phyloP scores from a whole-genome alignment of 208 protist species.

The Wallacemonas sp. region DNA sequence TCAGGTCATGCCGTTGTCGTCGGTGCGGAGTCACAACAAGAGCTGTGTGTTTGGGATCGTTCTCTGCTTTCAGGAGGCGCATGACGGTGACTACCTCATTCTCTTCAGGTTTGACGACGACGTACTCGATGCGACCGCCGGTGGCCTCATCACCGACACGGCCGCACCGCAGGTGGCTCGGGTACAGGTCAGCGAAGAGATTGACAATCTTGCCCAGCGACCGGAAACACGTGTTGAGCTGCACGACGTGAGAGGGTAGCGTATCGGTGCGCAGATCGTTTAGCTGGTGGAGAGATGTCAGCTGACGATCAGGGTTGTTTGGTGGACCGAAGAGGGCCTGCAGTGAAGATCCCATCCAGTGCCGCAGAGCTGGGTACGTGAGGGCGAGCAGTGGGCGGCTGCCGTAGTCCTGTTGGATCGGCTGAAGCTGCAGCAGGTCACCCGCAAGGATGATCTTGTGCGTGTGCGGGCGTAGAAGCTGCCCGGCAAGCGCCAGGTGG shows the following conservation, averaged over 20 bases:
- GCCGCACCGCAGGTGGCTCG: not conserved
- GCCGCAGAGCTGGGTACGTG: not conserved
- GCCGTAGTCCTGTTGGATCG: slow-evolving; percentile 4
- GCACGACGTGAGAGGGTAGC: slow-evolving; percentile 5
- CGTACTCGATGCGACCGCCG: not conserved
- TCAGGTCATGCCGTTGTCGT: not conserved
- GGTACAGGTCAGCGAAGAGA: not conserved
- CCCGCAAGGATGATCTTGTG: slow-evolving; percentile 18
- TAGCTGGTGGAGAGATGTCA: not conserved
- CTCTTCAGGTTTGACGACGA: not conserved
- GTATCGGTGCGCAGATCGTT: not conserved
- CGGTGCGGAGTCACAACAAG: slow-evolving; percentile 14
- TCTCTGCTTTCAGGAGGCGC: not conserved
- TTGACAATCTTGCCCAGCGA: slow-evolving; percentile 1
- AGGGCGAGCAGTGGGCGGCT: not conserved
- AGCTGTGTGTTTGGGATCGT: not conserved
- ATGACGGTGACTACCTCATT: not conserved
- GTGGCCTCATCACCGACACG: not conserved
- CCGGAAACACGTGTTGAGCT: slow-evolving; percentile 13
- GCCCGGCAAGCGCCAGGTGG: not conserved
- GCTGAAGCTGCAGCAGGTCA: slow-evolving; percentile 18
- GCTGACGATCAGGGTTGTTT: not conserved
- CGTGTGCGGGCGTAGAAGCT: slow-evolving; percentile 2
- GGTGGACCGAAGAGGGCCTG: slow-evolving; percentile 9
- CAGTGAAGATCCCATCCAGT: slow-evolving; percentile 6